phyloP scores from a whole-genome alignment of 176 grass and related monocot genomes.

The Paspalum vaginatum region DNA sequence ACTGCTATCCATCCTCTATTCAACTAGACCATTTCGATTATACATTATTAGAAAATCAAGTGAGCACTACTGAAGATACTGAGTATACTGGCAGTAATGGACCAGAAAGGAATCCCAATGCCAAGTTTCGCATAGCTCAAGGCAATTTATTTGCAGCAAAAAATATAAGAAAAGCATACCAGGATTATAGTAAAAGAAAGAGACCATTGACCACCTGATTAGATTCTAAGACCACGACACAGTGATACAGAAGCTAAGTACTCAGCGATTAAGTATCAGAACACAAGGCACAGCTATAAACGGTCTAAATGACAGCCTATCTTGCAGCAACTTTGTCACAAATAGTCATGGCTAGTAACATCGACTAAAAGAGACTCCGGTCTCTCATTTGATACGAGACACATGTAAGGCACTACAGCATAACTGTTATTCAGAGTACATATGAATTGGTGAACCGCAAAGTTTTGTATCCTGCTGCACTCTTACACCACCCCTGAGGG shows the following conservation, averaged over 20 bases:
- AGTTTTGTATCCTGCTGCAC: constrained; percentile 26
- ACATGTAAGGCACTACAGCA: constrained; percentile 32
- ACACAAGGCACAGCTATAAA: constrained; percentile 13
- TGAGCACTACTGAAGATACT: not conserved
- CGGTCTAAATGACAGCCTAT: constrained; percentile 39
- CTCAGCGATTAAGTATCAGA: constrained; percentile 11
- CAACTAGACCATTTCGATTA: not conserved
- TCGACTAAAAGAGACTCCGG: constrained; percentile 36
- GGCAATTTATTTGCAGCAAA: not conserved
- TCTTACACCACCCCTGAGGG: constrained; percentile 90
- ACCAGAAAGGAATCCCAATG: not conserved
- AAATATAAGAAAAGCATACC: not conserved
- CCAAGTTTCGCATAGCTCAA: not conserved
- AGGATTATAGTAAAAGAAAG: not conserved
- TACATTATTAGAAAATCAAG: not conserved
- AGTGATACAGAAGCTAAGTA: not conserved
- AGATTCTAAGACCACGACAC: constrained; percentile 23
- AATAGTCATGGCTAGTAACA: constrained; percentile 42
- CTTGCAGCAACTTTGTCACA: constrained; percentile 25
- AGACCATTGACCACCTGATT: not conserved
- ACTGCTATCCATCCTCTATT: constrained; percentile 7
- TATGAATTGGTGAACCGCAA: constrained; percentile 27
- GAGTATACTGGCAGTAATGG: not conserved
- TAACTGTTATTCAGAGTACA: constrained; percentile 53
- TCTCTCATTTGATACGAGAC: constrained; percentile 39